Conservation (phyloP, 2,329 filamentous ascomycete genomes). For the Talaromyces albobiverticillius region DNA sequence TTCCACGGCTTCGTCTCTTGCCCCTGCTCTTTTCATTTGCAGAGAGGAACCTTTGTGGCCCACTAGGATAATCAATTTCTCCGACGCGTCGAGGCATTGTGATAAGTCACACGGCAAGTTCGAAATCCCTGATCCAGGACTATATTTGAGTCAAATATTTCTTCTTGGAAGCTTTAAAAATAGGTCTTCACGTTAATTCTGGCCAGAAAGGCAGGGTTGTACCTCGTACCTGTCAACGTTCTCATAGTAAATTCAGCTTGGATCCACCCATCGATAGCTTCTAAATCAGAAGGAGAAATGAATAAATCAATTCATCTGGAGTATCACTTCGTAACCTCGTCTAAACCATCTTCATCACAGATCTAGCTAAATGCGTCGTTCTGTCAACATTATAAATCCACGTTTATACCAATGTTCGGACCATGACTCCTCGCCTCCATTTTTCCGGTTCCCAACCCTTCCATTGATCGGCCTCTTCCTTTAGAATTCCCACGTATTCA, state of each 20-base stretch:
- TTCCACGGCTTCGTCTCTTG: neutral
- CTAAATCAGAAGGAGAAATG: too few relatives aligned
- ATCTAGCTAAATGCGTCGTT: too few relatives aligned
- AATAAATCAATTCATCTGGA: too few relatives aligned
- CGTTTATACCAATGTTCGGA: neutral
- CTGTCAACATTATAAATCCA: too few relatives aligned
- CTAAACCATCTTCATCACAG: neutral
- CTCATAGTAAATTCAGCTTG: too few relatives aligned
- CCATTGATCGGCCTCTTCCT: slow-evolving; percentile 7
- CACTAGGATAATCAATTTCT: neutral
- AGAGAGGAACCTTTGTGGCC: neutral
- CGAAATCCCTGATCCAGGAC: neutral
- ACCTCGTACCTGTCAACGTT: too few relatives aligned
- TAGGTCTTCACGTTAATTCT: neutral
- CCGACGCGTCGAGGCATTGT: neutral
- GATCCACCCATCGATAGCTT: too few relatives aligned
- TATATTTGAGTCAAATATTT: neutral
- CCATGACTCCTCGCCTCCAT: slow-evolving; percentile 12
- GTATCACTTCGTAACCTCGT: too few relatives aligned
- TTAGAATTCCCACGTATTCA: slow-evolving; percentile 2
- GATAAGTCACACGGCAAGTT: neutral
- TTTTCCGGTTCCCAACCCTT: neutral
- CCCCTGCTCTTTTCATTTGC: neutral
- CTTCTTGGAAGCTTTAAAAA: neutral
- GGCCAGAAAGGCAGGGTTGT: neutral